Percentiles rank a stretch among this genome's conserved stretches.
Evolutionary conservation across 2,329 filamentous ascomycete species (phyloP).

Genomic region (Tolypocladium ovalisporum): DNA sequence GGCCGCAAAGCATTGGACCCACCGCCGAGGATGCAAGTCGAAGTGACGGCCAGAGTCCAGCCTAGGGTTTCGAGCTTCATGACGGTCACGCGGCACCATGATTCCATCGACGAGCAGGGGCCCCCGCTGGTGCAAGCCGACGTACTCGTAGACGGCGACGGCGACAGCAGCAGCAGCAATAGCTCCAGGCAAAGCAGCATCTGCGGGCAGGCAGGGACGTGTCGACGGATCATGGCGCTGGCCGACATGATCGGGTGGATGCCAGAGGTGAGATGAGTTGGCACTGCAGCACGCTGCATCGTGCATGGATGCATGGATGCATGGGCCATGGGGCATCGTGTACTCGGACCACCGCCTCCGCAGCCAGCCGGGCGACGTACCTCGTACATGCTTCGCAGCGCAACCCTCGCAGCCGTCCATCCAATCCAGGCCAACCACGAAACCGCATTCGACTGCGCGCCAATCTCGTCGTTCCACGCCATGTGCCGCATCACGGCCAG

Average conservation of each 20-base stretch:
- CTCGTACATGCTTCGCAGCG: not conserved
- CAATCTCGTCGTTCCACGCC: conserved; percentile 18
- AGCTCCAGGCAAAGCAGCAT: not conserved
- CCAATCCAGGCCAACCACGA: conserved; percentile 12
- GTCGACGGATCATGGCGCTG: not conserved
- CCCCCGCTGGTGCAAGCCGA: not conserved
- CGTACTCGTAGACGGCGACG: not conserved
- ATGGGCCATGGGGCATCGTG: not conserved
- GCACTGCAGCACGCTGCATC: conserved; percentile 8
- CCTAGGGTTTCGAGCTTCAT: too few species aligned
- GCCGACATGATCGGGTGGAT: not conserved
- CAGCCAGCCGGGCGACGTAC: too few species aligned
- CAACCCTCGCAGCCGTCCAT: not conserved
- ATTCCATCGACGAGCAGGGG: not conserved
- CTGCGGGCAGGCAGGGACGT: not conserved
- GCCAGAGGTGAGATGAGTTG: conserved; percentile 7
- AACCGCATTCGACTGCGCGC: conserved; percentile 5
- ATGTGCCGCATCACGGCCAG: conserved; percentile 7
- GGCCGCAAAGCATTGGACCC: not conserved
- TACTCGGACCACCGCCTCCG: not conserved
- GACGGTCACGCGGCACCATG: not conserved
- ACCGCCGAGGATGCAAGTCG: not conserved
- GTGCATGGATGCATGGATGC: conserved; percentile 6
- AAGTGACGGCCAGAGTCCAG: not conserved
- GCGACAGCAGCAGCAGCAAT: not conserved